phyloP scores from a whole-genome alignment of 768 basidiomycete genomes.

The Lentinus brumalis region DNA sequence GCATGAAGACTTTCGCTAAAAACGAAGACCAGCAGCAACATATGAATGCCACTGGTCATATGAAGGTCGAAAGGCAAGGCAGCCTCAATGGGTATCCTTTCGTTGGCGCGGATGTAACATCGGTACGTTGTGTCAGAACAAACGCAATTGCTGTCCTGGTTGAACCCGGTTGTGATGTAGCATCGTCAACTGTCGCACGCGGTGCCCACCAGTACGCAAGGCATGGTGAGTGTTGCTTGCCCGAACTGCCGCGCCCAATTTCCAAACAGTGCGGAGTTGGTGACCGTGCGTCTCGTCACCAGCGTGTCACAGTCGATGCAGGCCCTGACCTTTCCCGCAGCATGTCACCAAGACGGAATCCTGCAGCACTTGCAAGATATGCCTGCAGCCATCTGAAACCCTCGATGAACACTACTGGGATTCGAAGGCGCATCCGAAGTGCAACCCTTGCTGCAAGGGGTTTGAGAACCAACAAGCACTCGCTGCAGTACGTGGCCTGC shows the following conservation, averaged over 20 bases:
- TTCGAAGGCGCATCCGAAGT: constrained; percentile 4
- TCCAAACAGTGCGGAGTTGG: not conserved
- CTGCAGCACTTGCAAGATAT: constrained; percentile 1
- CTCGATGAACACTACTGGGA: constrained; percentile 12
- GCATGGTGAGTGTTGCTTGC: not conserved
- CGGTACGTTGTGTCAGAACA: too few relatives aligned
- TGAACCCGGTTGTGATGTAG: too few relatives aligned
- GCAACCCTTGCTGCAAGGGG: not conserved
- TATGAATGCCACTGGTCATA: not conserved
- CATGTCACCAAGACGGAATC: constrained; percentile 1
- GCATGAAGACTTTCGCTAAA: not conserved
- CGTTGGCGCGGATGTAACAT: not conserved
- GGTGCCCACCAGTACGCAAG: not conserved
- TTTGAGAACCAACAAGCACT: not conserved
- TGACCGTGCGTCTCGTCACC: not conserved
- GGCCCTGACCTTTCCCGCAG: not conserved
- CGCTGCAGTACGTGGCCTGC: not conserved
- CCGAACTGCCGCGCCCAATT: not conserved
- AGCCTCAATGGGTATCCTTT: not conserved
- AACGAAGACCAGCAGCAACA: not conserved
- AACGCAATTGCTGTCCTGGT: too few relatives aligned
- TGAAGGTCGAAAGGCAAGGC: not conserved
- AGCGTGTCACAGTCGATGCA: not conserved
- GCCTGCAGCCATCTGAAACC: not conserved
- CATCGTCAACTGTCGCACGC: not conserved